Conservation (phyloP, 371 early-diverging fungal species). For the Mucor piriformis region DNA sequence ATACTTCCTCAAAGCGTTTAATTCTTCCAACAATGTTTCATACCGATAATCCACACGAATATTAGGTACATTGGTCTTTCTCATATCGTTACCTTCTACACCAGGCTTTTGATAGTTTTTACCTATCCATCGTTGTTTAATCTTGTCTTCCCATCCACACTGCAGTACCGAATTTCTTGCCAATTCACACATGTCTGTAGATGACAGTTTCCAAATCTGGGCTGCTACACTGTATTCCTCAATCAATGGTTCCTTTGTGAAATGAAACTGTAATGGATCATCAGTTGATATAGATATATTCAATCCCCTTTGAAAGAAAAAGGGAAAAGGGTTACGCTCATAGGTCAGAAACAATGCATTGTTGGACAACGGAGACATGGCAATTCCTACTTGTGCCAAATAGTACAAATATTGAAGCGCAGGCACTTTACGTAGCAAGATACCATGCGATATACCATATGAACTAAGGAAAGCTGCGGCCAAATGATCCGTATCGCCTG, state of each 20-base stretch:
- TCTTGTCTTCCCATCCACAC: constrained; percentile 88
- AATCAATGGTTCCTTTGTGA: constrained; percentile 97
- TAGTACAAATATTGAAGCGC: constrained; percentile 97
- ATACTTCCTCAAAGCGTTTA: constrained; percentile 55
- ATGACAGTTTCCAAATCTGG: constrained; percentile 97
- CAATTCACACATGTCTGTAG: constrained; percentile 97
- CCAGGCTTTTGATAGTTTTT: constrained; percentile 77
- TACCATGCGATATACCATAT: constrained; percentile 95
- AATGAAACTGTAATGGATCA: constrained; percentile 99
- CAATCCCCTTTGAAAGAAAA: constrained; percentile 95
- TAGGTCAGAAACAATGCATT: constrained; percentile 97
- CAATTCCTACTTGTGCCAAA: constrained; percentile 94
- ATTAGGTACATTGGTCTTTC: constrained; percentile 96
- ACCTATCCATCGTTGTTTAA: constrained; percentile 97
- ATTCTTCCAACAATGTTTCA: constrained; percentile 87
- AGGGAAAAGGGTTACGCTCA: constrained; percentile 95
- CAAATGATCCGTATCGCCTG: constrained; percentile 97
- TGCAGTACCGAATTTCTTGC: constrained; percentile 95
- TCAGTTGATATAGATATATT: constrained; percentile 97
- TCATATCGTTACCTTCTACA: constrained; percentile 87
- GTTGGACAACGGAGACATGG: constrained; percentile 98
- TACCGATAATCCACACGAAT: constrained; percentile 89
- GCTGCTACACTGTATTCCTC: constrained; percentile 99
- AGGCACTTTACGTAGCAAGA: constrained; percentile 95
- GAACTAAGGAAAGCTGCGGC: constrained; percentile 92